Evolutionary conservation across 345 rosid genomes (phyloP).

Genomic region (Syzygium jambos): DNA sequence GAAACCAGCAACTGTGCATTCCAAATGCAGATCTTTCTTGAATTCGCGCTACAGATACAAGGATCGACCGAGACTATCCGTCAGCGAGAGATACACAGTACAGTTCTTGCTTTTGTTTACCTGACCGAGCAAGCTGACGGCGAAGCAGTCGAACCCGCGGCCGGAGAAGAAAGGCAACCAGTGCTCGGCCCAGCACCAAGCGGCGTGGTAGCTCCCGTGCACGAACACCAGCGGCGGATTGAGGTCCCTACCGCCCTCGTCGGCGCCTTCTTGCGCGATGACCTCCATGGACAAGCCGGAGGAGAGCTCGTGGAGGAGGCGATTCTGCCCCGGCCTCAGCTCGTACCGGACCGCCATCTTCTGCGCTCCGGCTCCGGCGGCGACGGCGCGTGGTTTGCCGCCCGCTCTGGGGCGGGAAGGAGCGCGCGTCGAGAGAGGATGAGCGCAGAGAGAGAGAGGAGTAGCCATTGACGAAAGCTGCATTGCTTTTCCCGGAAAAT

Average conservation of each 20-base stretch:
- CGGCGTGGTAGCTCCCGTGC: conserved; percentile 93
- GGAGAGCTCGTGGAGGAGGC: conserved; percentile 63
- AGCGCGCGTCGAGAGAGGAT: not conserved
- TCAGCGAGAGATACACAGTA: not conserved
- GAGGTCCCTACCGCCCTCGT: not conserved
- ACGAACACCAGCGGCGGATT: conserved; percentile 70
- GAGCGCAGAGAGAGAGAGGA: not conserved
- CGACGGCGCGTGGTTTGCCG: not conserved
- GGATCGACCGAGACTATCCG: not conserved
- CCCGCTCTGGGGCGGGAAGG: not conserved
- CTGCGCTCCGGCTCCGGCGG: conserved; percentile 22
- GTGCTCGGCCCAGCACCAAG: conserved; percentile 97
- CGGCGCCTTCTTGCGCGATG: conserved; percentile 47
- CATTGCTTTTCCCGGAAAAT: not conserved
- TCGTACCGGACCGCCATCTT: conserved; percentile 33
- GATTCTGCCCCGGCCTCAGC: conserved; percentile 63
- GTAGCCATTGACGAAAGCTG: conserved; percentile 4
- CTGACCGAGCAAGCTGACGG: conserved; percentile 80
- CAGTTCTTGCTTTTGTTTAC: conserved; percentile 9
- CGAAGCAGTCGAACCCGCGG: conserved; percentile 76
- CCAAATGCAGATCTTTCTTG: not conserved
- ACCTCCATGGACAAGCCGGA: conserved; percentile 83
- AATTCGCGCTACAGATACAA: not conserved
- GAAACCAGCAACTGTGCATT: not conserved
- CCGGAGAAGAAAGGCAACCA: conserved; percentile 83